These are phyloP conservation scores for Solanum chmielewskii DNA, from an alignment of 257 asterid genomes.

Conservation along the genomic window DNA sequence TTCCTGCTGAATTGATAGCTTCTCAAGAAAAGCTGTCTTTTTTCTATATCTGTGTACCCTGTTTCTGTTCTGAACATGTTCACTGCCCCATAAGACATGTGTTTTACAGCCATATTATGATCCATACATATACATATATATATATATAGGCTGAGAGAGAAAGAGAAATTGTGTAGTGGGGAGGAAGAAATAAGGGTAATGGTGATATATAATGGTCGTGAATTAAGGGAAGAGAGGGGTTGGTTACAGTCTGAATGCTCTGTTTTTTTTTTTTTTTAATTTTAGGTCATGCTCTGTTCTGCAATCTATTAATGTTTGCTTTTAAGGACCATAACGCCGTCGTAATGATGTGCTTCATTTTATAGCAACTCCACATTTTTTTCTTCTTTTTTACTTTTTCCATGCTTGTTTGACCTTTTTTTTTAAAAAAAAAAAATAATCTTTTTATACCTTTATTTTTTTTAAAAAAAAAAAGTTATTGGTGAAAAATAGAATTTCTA, in stretches of 20 bases:
- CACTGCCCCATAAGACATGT: conserved; percentile 7
- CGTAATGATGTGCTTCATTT: not conserved
- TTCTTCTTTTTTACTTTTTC: no score
- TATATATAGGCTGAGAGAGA: not conserved
- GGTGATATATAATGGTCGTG: not conserved
- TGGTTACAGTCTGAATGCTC: not conserved
- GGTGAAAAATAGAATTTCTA: not conserved
- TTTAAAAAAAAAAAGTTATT: not conserved
- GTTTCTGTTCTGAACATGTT: conserved; percentile 17
- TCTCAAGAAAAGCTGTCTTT: conserved; percentile 72
- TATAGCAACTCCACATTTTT: not conserved
- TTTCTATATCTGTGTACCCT: conserved; percentile 46
- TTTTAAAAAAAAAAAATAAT: fast-evolving
- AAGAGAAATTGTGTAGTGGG: not conserved
- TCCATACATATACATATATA: not conserved
- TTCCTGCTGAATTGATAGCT: conserved; percentile 81
- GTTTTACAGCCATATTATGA: conserved; percentile 21
- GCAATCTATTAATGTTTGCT: not conserved
- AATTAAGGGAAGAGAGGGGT: not conserved
- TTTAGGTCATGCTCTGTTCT: not conserved
- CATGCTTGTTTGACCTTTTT: not conserved
- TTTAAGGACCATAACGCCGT: not conserved
- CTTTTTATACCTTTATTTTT: not conserved
- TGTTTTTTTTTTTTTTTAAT: not conserved
- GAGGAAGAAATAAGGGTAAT: not conserved